phyloP scores from a whole-genome alignment of 306 rosid genomes.

The Coriaria nepalensis region DNA sequence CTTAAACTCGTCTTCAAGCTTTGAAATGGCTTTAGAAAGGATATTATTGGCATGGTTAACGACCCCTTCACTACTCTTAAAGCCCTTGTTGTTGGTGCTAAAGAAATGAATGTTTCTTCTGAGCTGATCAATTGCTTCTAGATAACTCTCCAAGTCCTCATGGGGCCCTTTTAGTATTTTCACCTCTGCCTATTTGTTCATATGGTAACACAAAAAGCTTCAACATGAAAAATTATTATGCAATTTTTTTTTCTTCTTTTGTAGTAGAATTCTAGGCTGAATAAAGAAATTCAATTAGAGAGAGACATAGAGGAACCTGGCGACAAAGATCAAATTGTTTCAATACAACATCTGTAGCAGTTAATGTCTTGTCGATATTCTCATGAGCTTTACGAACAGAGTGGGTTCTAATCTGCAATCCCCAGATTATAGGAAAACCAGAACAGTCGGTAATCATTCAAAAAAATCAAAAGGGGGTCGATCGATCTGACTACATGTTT shows the following conservation, averaged over 20 bases:
- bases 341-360: conserved; percentile 75
- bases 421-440: conserved; percentile 12
- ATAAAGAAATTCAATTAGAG: no score
- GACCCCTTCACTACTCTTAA: conserved; percentile 56
- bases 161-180: conserved; percentile 79
- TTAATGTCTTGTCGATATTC: conserved; percentile 81
- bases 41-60: conserved; percentile 53
- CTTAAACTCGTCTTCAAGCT: conserved; percentile 81
- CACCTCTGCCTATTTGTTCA: conserved; percentile 83
- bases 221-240: no score
- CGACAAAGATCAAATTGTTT: conserved; percentile 78
- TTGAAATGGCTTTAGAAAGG: conserved; percentile 76
- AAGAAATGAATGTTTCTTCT: conserved; percentile 68
- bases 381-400: conserved; percentile 92
- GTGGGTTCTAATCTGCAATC: conserved; percentile 67
- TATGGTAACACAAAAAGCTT: no score
- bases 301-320: conserved; percentile 41
- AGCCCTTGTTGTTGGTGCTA: conserved; percentile 54
- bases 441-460: no score
- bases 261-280: no score
- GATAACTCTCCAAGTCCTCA: conserved; percentile 85
- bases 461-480: no score
- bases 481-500: no score
- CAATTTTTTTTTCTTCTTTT: no score
- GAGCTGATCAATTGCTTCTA: conserved; percentile 73